Conservation (phyloP, 768 basidiomycete genomes). For the Pluteus cervinus region DNA sequence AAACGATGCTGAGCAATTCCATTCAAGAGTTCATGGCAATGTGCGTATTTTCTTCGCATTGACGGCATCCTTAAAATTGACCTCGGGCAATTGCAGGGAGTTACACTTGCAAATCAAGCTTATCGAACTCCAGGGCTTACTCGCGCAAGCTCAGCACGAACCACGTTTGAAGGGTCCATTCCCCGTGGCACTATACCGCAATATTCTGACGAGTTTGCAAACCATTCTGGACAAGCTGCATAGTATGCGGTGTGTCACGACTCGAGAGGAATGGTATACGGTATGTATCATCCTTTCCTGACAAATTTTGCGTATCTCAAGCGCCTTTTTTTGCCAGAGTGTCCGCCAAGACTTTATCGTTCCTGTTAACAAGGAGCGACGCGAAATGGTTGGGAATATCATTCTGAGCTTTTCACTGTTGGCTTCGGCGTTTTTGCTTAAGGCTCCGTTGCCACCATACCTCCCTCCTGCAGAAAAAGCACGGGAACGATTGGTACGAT, state of each 20-base stretch:
- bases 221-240: conserved; percentile 85
- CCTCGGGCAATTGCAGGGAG: conserved; percentile 68
- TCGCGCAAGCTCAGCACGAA: conserved; percentile 87
- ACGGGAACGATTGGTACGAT: conserved; percentile 65
- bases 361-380: conserved; percentile 83
- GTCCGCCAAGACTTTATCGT: conserved; percentile 85
- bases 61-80: not conserved
- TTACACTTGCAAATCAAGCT: conserved; percentile 89
- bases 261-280: conserved; percentile 88
- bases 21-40: conserved; percentile 90
- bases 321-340: conserved; percentile 36
- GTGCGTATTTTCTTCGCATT: conserved; percentile 34
- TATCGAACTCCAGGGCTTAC: conserved; percentile 77
- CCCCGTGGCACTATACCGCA: conserved; percentile 79
- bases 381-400: conserved; percentile 94
- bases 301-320: not conserved
- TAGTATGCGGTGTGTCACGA: conserved; percentile 96
- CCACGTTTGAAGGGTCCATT: conserved; percentile 95
- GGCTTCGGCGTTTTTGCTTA: conserved; percentile 73
- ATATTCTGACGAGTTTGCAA: conserved; percentile 76
- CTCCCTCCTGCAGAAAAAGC: conserved; percentile 89
- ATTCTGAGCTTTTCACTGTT: conserved; percentile 84
- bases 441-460: conserved; percentile 93
- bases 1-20: conserved; percentile 48
- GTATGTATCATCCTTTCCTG: conserved; percentile 31